phyloP scores from a whole-genome alignment of 148 eudicot species.

The Hydrangea macrophylla region DNA sequence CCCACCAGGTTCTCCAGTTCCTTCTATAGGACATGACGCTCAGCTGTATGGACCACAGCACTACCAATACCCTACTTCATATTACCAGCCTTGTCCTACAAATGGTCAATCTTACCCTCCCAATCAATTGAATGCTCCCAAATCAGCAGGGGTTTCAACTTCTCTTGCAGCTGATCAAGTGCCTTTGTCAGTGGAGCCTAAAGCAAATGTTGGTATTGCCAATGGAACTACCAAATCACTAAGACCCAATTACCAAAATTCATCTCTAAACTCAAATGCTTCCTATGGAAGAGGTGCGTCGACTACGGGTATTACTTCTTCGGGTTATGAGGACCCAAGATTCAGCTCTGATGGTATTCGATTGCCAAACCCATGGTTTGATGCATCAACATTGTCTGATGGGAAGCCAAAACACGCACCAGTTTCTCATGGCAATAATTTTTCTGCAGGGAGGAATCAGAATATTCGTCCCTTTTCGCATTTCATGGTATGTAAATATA shows the following conservation, averaged over 20 bases:
- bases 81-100: constrained; percentile 42
- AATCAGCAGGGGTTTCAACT: constrained; percentile 36
- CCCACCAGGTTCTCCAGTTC: constrained; percentile 57
- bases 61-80: constrained; percentile 58
- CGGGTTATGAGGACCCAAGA: constrained; percentile 62
- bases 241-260: constrained; percentile 34
- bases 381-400: constrained; percentile 36
- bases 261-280: constrained; percentile 27
- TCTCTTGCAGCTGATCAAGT: constrained; percentile 35
- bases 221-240: constrained; percentile 30
- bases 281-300: constrained; percentile 37
- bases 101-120: constrained; percentile 35
- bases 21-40: constrained; percentile 54
- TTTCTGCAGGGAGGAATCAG: constrained; percentile 40
- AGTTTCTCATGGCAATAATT: constrained; percentile 25
- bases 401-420: constrained; percentile 42
- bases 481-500: constrained; percentile 42
- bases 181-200: constrained; percentile 37
- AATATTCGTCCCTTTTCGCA: constrained; percentile 40
- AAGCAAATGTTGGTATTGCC: constrained; percentile 28
- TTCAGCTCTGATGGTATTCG: constrained; percentile 44
- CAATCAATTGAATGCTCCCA: constrained; percentile 29
- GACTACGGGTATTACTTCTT: constrained; percentile 34
- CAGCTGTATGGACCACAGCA: constrained; percentile 56
- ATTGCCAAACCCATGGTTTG: constrained; percentile 58